phyloP scores from a whole-genome alignment of 495 filamentous ascomycete genomes.

The Penicilliopsis zonata region DNA sequence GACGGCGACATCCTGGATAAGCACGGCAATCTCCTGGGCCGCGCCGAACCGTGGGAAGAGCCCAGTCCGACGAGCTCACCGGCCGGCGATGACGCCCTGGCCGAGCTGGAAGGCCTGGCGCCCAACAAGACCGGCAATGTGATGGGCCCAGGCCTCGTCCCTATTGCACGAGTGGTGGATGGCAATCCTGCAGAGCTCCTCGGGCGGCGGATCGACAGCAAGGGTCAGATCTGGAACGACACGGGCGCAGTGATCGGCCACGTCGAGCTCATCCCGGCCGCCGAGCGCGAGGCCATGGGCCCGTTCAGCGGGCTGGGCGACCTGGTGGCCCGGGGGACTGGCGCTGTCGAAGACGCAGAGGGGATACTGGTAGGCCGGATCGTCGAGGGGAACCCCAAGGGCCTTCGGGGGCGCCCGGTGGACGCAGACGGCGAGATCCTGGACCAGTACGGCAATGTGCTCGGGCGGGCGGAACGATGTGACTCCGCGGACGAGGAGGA shows the following conservation, averaged over 20 bases:
- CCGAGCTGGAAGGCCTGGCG: conserved; percentile 48
- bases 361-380: conserved; percentile 61
- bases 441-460: conserved; percentile 66
- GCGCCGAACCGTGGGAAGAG: conserved; percentile 45
- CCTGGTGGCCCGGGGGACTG: conserved; percentile 54
- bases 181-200: conserved; percentile 56
- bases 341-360: conserved; percentile 55
- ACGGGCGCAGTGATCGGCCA: conserved; percentile 60
- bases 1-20: conserved; percentile 55
- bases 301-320: conserved; percentile 68
- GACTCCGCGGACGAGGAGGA: conserved; percentile 42
- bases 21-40: conserved; percentile 47
- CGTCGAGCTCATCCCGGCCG: conserved; percentile 59
- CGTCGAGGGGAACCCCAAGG: conserved; percentile 63
- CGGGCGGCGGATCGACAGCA: conserved; percentile 55
- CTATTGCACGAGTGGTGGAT: conserved; percentile 58
- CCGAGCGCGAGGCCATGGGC: conserved; percentile 57
- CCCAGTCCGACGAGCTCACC: conserved; percentile 34
- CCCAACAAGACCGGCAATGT: conserved; percentile 77
- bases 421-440: conserved; percentile 78
- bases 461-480: conserved; percentile 64
- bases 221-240: conserved; percentile 68
- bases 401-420: conserved; percentile 61
- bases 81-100: too few relatives aligned
- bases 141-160: conserved; percentile 55